phyloP scores from a whole-genome alignment of 345 rosid genomes.

The Eucalyptus cloeziana region DNA sequence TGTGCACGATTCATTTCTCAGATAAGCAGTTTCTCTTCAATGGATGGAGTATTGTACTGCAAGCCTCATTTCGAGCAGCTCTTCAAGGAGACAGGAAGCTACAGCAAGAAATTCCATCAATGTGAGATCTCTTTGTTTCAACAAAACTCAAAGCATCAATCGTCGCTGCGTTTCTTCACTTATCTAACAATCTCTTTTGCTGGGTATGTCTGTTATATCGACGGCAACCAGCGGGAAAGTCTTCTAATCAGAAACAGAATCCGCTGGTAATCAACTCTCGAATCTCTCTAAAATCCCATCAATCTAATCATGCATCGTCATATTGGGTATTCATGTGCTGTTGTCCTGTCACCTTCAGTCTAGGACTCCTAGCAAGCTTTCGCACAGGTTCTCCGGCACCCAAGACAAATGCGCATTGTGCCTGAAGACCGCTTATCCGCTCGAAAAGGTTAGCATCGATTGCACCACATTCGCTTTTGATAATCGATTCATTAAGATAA shows the following conservation, averaged over 20 bases:
- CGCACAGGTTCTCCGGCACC: conserved; percentile 32
- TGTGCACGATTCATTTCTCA: background rate
- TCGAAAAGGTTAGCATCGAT: conserved; percentile 24
- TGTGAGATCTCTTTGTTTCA: background rate
- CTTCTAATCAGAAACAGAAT: conserved; percentile 15
- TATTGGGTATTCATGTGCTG: background rate
- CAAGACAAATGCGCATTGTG: conserved; percentile 36
- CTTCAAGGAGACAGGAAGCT: conserved; percentile 51
- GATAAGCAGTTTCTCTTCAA: conserved; percentile 61
- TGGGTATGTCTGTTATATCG: background rate
- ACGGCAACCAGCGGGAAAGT: conserved; percentile 25
- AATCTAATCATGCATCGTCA: background rate
- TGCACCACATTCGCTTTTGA: background rate
- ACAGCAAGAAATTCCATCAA: conserved; percentile 33
- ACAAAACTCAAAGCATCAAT: background rate
- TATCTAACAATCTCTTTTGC: background rate
- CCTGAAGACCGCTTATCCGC: conserved; percentile 33
- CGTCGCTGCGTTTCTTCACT: background rate
- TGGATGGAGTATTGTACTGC: conserved; percentile 74
- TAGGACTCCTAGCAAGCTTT: conserved; percentile 32
- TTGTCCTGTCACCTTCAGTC: conserved; percentile 3
- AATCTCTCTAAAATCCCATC: background rate
- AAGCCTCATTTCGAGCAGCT: conserved; percentile 88
- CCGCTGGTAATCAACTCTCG: conserved; percentile 8
- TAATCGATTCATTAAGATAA: background rate